Conservation (phyloP, 2,329 filamentous ascomycete genomes). For the Gaeumannomyces tritici region DNA sequence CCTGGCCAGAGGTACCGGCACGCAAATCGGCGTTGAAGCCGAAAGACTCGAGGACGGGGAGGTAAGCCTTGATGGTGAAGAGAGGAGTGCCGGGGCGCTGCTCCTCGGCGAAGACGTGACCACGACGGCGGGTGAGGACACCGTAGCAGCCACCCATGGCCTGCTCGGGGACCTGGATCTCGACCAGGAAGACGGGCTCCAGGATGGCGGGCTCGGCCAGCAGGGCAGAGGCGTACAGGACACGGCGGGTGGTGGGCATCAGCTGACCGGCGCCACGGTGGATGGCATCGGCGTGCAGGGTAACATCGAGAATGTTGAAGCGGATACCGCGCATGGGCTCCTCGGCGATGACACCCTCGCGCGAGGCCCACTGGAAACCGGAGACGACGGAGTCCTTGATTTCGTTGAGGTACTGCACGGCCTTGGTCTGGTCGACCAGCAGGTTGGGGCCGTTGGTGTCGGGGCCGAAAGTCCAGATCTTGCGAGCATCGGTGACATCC, state of each 20-base stretch:
- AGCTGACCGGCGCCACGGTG: constrained; percentile 99
- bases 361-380: constrained; percentile 99
- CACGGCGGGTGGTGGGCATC: constrained; percentile 96
- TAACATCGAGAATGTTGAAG: constrained; percentile 99
- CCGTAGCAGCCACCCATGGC: constrained; percentile 99
- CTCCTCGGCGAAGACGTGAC: constrained; percentile 98
- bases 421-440: constrained; percentile 99
- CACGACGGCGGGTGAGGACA: constrained; percentile 94
- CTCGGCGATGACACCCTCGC: constrained; percentile 95
- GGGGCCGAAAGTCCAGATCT: constrained; percentile 99
- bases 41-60: constrained; percentile 30
- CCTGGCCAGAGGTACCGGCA: constrained; percentile 87
- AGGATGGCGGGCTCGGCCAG: constrained; percentile 85
- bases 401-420: constrained; percentile 99
- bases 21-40: constrained; percentile 98
- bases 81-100: constrained; percentile 97
- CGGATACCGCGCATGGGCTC: constrained; percentile 95
- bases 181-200: constrained; percentile 97
- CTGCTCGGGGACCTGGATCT: constrained; percentile 97
- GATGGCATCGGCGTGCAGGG: constrained; percentile 98
- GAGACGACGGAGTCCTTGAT: constrained; percentile 99
- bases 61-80: constrained; percentile 69
- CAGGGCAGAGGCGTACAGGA: constrained; percentile 86
- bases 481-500: constrained; percentile 99
- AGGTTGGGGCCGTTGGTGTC: constrained; percentile 97